Evolutionary conservation across 768 basidiomycete species (phyloP).

Genomic region (Plicaturopsis crispa): DNA sequence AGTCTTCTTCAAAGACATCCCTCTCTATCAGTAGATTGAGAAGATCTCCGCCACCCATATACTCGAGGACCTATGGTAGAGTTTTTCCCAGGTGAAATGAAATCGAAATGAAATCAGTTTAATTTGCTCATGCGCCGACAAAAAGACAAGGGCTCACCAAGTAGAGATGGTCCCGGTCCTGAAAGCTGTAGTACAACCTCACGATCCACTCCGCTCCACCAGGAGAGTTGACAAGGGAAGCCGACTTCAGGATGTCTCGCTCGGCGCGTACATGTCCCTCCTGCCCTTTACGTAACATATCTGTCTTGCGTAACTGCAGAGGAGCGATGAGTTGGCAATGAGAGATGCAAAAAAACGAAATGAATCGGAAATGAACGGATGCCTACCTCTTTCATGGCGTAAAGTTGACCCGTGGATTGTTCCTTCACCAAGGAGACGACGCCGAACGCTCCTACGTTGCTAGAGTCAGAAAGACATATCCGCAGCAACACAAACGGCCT

Average conservation of each 20-base stretch:
- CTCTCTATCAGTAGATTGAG: conserved; percentile 92
- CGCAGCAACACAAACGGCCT: conserved; percentile 12
- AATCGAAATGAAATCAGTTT: conserved; percentile 49
- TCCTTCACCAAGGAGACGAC: conserved; percentile 92
- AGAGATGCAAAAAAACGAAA: conserved; percentile 9
- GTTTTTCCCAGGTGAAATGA: conserved; percentile 25
- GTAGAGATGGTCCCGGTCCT: conserved; percentile 93
- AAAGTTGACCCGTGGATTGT: conserved; percentile 68
- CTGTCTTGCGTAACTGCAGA: conserved; percentile 70
- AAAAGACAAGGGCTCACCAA: conserved; percentile 47
- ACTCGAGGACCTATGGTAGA: conserved; percentile 68
- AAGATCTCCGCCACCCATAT: conserved; percentile 95
- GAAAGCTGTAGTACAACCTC: conserved; percentile 86
- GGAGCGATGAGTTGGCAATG: conserved; percentile 13
- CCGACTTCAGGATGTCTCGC: conserved; percentile 88
- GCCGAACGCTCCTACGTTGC: conserved; percentile 77
- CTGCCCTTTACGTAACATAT: conserved; percentile 94
- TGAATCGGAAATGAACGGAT: conserved; percentile 8
- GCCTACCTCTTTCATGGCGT: conserved; percentile 92
- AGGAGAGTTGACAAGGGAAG: conserved; percentile 70
- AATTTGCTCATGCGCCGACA: conserved; percentile 17
- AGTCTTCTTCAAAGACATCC: conserved; percentile 86
- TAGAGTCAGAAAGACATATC: conserved; percentile 17
- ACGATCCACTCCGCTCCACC: conserved; percentile 90
- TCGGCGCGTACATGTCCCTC: conserved; percentile 97